phyloP scores from a whole-genome alignment of 805 yeast species.

The Grigorovia humatica region DNA sequence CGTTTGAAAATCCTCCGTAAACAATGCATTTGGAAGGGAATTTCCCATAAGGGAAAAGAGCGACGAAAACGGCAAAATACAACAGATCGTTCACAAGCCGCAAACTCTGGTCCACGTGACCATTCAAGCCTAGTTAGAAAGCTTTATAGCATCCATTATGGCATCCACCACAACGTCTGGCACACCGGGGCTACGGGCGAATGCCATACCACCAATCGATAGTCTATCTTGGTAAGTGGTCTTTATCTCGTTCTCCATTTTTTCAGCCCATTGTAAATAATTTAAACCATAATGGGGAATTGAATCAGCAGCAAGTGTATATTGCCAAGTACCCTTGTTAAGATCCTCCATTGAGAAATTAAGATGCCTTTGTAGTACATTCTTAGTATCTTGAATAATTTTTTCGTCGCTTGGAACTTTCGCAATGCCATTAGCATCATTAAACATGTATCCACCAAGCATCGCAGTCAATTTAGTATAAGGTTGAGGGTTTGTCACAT shows the following conservation, averaged over 20 bases:
- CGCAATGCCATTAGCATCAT: conserved; percentile 16
- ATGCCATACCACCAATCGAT: conserved; percentile 68
- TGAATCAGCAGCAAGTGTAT: conserved; percentile 41
- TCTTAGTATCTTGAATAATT: conserved; percentile 24
- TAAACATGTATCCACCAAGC: conserved; percentile 75
- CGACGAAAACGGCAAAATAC: background rate
- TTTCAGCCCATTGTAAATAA: conserved; percentile 36
- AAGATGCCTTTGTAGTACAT: conserved; percentile 33
- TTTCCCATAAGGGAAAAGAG: background rate
- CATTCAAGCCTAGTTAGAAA: background rate
- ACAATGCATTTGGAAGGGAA: background rate
- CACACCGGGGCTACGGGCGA: conserved; percentile 76
- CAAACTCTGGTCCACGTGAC: background rate
- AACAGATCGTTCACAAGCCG: background rate
- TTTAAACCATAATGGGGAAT: conserved; percentile 78
- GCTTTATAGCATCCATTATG: conserved; percentile 40
- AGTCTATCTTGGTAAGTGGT: conserved; percentile 33
- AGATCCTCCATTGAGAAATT: conserved; percentile 25
- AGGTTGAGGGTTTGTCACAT: conserved; percentile 2
- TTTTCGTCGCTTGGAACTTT: conserved; percentile 11
- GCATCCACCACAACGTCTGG: conserved; percentile 74
- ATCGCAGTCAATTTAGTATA: conserved; percentile 75
- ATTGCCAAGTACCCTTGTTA: conserved; percentile 26
- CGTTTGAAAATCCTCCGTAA: background rate
- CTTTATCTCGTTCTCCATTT: conserved; percentile 28